A percentile compares a stretch with the other conserved stretches of the same genome.
phyloP scores from a whole-genome alignment of 305 asterid genomes.

The Fraxinus ornus region DNA sequence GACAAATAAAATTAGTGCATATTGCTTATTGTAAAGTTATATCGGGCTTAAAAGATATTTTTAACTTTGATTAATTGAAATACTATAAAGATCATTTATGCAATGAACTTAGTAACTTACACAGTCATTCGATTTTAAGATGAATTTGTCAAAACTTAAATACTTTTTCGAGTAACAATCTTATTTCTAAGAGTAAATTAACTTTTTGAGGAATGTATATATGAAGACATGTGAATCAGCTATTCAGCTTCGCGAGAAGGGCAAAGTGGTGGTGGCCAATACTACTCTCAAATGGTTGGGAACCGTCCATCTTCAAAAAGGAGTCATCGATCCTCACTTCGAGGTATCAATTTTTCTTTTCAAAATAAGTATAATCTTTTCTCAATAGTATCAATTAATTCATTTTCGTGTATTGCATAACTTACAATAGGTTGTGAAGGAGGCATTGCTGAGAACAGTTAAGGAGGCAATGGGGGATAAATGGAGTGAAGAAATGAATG shows the following conservation, averaged over 20 bases:
- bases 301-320: constrained; percentile 52
- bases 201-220: no score
- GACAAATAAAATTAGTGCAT: no score
- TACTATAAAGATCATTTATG: no score
- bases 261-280: constrained; percentile 48
- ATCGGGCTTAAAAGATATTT: no score
- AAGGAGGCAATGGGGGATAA: constrained; percentile 53
- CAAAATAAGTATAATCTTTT: neutral
- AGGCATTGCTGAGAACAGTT: constrained; percentile 52
- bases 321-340: constrained; percentile 58
- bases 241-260: constrained; percentile 55
- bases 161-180: no score
- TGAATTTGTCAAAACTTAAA: no score
- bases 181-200: no score
- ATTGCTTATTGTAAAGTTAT: no score
- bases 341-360: constrained; percentile 26
- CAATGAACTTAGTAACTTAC: no score
- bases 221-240: neutral
- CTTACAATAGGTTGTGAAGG: constrained; percentile 42
- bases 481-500: constrained; percentile 53
- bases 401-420: neutral
- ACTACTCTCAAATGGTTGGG: constrained; percentile 69
- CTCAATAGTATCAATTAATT: neutral
- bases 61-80: no score
- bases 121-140: no score